A percentile compares a stretch with the other conserved stretches of the same genome.
Evolutionary conservation across 208 protist species (phyloP).

Genomic region (Leishmania gerbilli): DNA sequence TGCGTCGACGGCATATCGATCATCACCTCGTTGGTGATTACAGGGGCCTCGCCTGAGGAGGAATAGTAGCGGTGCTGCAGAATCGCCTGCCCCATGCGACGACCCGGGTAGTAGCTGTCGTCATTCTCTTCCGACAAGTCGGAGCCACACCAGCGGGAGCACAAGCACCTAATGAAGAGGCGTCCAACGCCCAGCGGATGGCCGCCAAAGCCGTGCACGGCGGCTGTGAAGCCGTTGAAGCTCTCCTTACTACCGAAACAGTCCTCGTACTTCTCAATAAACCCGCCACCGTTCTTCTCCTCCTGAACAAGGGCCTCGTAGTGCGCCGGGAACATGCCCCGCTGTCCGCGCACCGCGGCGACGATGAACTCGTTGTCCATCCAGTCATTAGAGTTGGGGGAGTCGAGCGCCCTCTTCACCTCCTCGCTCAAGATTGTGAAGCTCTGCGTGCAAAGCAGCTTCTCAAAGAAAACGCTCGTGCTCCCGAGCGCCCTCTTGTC

Average conservation of each 20-base stretch:
- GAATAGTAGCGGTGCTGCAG: constrained; percentile 16
- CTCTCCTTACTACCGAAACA: constrained; percentile 72
- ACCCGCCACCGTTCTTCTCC: constrained; percentile 66
- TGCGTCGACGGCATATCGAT: neutral
- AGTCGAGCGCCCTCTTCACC: constrained; percentile 49
- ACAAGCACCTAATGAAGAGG: constrained; percentile 30
- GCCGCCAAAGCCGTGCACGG: constrained; percentile 70
- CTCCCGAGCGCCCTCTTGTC: constrained; percentile 17
- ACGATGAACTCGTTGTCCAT: constrained; percentile 90
- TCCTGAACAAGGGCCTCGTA: constrained; percentile 57
- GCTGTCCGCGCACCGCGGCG: constrained; percentile 60
- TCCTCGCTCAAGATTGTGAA: constrained; percentile 63
- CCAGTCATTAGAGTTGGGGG: constrained; percentile 53
- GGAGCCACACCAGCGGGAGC: constrained; percentile 22
- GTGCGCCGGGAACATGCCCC: constrained; percentile 46
- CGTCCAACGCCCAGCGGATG: constrained; percentile 44
- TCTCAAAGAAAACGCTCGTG: constrained; percentile 50
- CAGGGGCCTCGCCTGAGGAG: constrained; percentile 12
- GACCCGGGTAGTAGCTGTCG: constrained; percentile 20
- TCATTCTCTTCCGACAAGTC: constrained; percentile 19
- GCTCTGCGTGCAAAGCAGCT: constrained; percentile 66
- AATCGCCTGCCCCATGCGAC: constrained; percentile 22
- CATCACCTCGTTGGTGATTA: constrained; percentile 23
- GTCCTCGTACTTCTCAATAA: constrained; percentile 53
- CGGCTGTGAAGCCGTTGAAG: constrained; percentile 63